Evolutionary conservation across 2,329 filamentous ascomycete genomes (phyloP).

Genomic region (Colletotrichum sp.): DNA sequence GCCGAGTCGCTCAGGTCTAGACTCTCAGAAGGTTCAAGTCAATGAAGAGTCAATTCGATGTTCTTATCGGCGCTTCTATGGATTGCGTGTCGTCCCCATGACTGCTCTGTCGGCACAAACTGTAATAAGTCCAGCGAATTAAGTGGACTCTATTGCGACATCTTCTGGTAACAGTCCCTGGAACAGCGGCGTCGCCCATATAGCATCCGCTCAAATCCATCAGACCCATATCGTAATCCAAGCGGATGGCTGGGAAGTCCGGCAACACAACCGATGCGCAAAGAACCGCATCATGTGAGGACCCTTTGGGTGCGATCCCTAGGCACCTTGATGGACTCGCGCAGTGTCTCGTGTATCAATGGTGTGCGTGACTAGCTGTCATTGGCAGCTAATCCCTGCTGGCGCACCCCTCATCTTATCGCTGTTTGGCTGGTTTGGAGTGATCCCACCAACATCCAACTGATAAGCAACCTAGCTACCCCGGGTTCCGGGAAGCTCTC

Average conservation of each 20-base stretch:
- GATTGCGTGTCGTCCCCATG: background rate
- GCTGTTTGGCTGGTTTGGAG: conserved; percentile 8
- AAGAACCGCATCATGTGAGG: background rate
- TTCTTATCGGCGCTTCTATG: background rate
- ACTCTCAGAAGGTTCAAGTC: background rate
- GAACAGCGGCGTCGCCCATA: background rate
- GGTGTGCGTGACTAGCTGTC: background rate
- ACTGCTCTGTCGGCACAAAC: background rate
- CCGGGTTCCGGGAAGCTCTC: conserved; percentile 2
- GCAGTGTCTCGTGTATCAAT: background rate
- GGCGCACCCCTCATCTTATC: background rate
- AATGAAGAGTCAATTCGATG: background rate
- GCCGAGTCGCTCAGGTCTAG: background rate
- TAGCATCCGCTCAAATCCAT: background rate
- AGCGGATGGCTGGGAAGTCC: background rate
- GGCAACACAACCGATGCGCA: background rate
- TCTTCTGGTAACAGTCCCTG: fast-evolving
- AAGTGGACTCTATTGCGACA: background rate
- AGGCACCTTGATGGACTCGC: conserved; percentile 6
- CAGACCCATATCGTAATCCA: background rate
- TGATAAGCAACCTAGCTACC: conserved; percentile 4
- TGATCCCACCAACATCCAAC: background rate
- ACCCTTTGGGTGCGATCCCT: background rate
- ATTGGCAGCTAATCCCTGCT: conserved; percentile 8
- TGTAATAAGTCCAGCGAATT: background rate